Evolutionary conservation across 2,329 filamentous ascomycete species (phyloP).

Genomic region (Stemphylium vesicarium): DNA sequence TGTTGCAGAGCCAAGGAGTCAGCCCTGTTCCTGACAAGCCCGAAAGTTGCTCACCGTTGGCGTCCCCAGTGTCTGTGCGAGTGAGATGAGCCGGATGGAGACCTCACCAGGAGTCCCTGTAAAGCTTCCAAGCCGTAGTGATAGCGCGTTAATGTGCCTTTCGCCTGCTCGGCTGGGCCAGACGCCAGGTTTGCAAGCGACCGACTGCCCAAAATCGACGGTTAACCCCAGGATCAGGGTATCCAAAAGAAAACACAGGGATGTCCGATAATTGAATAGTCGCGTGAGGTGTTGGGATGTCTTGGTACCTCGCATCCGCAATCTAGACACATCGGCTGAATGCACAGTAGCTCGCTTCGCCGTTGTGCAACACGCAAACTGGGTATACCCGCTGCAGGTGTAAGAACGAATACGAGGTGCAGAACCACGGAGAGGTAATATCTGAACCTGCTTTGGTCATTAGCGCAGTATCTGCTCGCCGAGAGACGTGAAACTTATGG

Average conservation of each 20-base stretch:
- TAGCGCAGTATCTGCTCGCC: conserved; percentile 33
- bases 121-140: background rate
- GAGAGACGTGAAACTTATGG: conserved; percentile 48
- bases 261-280: background rate
- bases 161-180: background rate
- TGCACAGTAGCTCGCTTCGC: conserved; percentile 15
- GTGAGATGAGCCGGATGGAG: background rate
- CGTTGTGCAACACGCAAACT: conserved; percentile 5
- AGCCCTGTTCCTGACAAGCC: background rate
- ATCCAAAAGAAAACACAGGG: background rate
- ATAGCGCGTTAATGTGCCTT: background rate
- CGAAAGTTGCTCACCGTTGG: background rate
- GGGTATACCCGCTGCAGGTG: conserved; percentile 2
- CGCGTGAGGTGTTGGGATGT: background rate
- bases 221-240: background rate
- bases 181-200: too few species aligned
- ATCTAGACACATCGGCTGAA: conserved; percentile 18
- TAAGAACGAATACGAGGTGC: conserved; percentile 10
- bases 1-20: background rate
- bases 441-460: conserved; percentile 24
- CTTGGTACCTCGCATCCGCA: conserved; percentile 7
- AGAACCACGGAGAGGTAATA: background rate
- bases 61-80: background rate
- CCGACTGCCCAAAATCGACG: background rate
- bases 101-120: background rate